A percentile compares a stretch with the other conserved stretches of the same genome.
These are phyloP conservation scores for Teratosphaeria destructans DNA, from an alignment of 2,329 filamentous ascomycete genomes.

Conservation along the genomic window DNA sequence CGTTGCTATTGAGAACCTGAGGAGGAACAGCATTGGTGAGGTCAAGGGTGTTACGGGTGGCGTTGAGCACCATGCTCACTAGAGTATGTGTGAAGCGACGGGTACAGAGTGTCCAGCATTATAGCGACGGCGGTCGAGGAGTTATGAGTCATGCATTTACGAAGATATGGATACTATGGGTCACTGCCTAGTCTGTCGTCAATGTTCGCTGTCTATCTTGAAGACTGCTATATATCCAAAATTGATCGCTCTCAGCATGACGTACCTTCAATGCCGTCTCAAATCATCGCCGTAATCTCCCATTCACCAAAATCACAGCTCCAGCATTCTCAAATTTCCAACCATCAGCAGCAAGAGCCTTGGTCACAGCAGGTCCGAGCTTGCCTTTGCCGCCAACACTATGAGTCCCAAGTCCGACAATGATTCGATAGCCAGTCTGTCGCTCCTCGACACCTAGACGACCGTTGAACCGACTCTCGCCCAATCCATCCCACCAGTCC, in stretches of 20 bases:
- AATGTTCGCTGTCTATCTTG: neutral
- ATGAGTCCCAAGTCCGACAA: slow-evolving; percentile 74
- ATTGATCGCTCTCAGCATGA: neutral
- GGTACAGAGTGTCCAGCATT: neutral
- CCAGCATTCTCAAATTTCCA: slow-evolving; percentile 70
- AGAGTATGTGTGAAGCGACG: neutral
- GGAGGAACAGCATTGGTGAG: slow-evolving; percentile 16
- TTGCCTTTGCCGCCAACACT: slow-evolving; percentile 65
- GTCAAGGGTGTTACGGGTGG: slow-evolving; percentile 21
- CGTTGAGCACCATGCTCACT: slow-evolving; percentile 4
- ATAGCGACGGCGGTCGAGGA: neutral
- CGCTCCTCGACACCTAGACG: slow-evolving; percentile 34
- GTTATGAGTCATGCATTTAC: neutral
- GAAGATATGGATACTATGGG: neutral
- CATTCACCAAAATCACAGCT: slow-evolving; percentile 61
- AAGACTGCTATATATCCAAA: neutral
- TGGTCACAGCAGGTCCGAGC: slow-evolving; percentile 69
- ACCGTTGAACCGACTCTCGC: slow-evolving; percentile 49
- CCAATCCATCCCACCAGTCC: slow-evolving; percentile 66
- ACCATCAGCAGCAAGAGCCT: slow-evolving; percentile 62
- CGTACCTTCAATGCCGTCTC: neutral
- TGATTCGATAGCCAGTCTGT: slow-evolving; percentile 54
- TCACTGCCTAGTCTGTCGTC: neutral
- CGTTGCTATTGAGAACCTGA: slow-evolving; percentile 16
- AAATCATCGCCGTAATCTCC: slow-evolving; percentile 23